A percentile compares a stretch with the other conserved stretches of the same genome.
Conservation (phyloP, 768 basidiomycete genomes). For the Rhizopogon salebrosus region DNA sequence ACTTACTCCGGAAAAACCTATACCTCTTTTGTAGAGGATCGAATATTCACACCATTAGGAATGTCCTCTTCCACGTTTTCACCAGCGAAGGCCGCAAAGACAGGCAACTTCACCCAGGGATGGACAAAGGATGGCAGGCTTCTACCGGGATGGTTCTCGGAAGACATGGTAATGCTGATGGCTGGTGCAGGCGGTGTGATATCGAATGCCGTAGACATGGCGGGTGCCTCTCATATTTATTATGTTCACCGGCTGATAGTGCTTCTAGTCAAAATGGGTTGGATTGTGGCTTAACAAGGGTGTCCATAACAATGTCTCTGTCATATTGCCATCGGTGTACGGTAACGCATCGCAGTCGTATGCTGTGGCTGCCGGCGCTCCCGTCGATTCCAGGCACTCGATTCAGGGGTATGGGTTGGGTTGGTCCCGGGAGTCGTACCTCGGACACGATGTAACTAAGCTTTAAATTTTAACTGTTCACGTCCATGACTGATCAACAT, state of each 20-base stretch:
- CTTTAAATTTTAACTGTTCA: not conserved
- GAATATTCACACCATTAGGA: conserved; percentile 34
- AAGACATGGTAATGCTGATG: conserved; percentile 16
- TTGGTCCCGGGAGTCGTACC: conserved; percentile 35
- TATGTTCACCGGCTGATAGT: not conserved
- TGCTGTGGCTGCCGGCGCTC: conserved; percentile 13
- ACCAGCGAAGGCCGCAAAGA: conserved; percentile 22
- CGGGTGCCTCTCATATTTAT: conserved; percentile 9
- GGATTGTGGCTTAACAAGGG: conserved; percentile 30
- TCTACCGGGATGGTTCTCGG: conserved; percentile 28
- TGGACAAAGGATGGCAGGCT: conserved; percentile 29
- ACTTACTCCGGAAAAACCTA: conserved; percentile 29
- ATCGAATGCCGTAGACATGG: conserved; percentile 38
- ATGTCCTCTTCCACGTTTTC: conserved; percentile 39
- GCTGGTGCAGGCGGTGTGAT: conserved; percentile 42
- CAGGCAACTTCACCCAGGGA: conserved; percentile 28
- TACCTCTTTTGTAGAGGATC: conserved; percentile 34
- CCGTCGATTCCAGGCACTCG: conserved; percentile 16
- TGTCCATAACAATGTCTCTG: conserved; percentile 20
- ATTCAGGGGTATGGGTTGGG: conserved; percentile 37
- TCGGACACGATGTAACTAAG: conserved; percentile 34
- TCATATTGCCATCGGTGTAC: conserved; percentile 29
- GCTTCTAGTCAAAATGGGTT: conserved; percentile 35
- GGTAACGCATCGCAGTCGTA: conserved; percentile 27
- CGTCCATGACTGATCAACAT: no score